Evolutionary conservation across 2,329 filamentous ascomycete species (phyloP).

Genomic region (Fusarium pseudonygamai): DNA sequence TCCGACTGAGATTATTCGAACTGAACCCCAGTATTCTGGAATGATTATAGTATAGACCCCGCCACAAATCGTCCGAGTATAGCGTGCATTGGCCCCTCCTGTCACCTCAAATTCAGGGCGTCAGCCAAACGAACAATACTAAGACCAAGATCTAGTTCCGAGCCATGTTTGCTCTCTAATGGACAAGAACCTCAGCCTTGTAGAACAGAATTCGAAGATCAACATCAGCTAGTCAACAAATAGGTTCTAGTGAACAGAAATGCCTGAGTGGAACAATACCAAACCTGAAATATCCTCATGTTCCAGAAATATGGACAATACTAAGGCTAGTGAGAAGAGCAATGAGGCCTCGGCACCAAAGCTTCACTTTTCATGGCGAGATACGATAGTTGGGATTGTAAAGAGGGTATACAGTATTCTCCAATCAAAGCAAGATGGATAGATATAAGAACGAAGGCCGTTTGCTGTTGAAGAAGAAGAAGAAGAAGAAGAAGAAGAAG

Average conservation of each 20-base stretch:
- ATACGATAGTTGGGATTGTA: background rate
- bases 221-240: background rate
- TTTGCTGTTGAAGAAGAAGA: background rate
- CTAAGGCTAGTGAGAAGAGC: background rate
- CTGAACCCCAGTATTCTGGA: background rate
- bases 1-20: background rate
- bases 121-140: background rate
- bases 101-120: background rate
- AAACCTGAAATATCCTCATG: background rate
- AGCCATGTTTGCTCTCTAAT: slow-evolving; percentile 10
- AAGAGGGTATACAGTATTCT: background rate
- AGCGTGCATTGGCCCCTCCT: background rate
- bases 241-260: background rate
- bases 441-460: slow-evolving; percentile 1
- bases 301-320: slow-evolving; percentile 9
- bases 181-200: background rate
- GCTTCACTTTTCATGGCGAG: background rate
- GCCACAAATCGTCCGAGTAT: background rate
- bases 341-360: background rate
- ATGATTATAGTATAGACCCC: background rate
- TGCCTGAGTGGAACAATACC: slow-evolving; percentile 1
- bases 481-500: too few species aligned
- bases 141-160: background rate
- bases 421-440: background rate
- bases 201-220: background rate